Evolutionary conservation across 2,329 filamentous ascomycete species (phyloP).

Genomic region (Botrytis byssoidea): DNA sequence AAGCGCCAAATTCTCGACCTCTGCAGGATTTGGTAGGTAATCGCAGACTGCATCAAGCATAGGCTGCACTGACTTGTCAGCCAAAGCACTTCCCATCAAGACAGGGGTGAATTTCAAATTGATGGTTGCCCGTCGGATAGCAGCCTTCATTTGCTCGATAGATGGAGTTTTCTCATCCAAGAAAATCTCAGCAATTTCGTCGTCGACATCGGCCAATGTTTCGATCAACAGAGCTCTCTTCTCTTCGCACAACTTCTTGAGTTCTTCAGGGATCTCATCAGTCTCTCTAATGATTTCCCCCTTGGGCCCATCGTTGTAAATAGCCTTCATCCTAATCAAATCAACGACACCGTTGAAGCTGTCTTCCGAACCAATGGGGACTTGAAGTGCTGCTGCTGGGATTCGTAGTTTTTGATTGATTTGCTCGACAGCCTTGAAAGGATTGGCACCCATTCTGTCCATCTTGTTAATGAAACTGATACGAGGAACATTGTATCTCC

Average conservation of each 20-base stretch:
- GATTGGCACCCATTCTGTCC: constrained; percentile 98
- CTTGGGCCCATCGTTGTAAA: constrained; percentile 84
- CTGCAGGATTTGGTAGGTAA: constrained; percentile 86
- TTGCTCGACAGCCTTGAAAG: constrained; percentile 95
- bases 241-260: constrained; percentile 74
- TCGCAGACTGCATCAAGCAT: constrained; percentile 97
- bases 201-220: constrained; percentile 94
- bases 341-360: constrained; percentile 92
- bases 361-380: constrained; percentile 91
- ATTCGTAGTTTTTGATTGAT: constrained; percentile 97
- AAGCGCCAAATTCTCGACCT: constrained; percentile 86
- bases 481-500: constrained; percentile 92
- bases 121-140: constrained; percentile 89
- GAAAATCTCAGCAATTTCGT: constrained; percentile 95
- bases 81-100: constrained; percentile 92
- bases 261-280: constrained; percentile 79
- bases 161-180: constrained; percentile 82
- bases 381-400: constrained; percentile 86
- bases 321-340: constrained; percentile 84
- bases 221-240: constrained; percentile 86
- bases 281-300: constrained; percentile 75
- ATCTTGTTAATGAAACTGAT: constrained; percentile 99
- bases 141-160: constrained; percentile 80
- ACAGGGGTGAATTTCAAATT: constrained; percentile 88
- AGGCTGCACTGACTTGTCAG: constrained; percentile 91